Base-by-base conservation (phyloP, 345 rosid genomes). In the Acer negundo region DNA sequence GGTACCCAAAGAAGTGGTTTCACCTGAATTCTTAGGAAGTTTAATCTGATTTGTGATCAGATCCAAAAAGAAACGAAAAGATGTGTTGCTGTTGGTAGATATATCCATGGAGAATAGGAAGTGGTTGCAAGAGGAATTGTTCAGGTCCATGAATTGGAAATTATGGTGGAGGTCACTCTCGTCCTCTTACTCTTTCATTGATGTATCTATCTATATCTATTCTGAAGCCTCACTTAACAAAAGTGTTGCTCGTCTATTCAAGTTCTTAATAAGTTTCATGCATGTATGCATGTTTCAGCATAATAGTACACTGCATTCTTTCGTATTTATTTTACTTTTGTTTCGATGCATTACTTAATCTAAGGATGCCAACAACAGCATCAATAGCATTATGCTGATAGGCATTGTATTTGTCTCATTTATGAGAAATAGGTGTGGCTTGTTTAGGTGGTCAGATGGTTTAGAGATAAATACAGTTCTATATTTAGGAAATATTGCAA, bases 1-100 rank as follows among this genome's bases (percentile, higher is more conserved):
- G 55, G 69, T 47, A 12, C 9, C 15, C 31, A 10, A 67, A 56
- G 31, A 55, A 28, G 67, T 62, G 17, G 13, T 22, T 61, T 74
- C 7, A 42, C 55, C 72, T 58, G 19, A 70, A 47, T 74, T 55
- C 75, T 75, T 42, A 73, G 53, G 49, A 64, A 61, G 42, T 28
- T 62, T 55, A 26, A 19, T 75, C 62, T 72, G 55, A 51, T 67
- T 71, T 47, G 61, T 71, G 31, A 58, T 65, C 44, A 90, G 92
- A 80, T 89, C 73, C 76, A 80, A 74, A 82, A 76, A 66, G 84
- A 83, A 59, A 78, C 47, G 75, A 75, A 61, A 65, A 78, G 77
- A 40, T 67, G 78, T 56, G 28, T 79, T 42, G 64, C 81, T 24
- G 66, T 69, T 67, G 71, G 62, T n/a, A 73, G 83, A 75, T 59